Base-by-base conservation (phyloP, 116 monocot species). In the Papilionanthe hybrid region DNA sequence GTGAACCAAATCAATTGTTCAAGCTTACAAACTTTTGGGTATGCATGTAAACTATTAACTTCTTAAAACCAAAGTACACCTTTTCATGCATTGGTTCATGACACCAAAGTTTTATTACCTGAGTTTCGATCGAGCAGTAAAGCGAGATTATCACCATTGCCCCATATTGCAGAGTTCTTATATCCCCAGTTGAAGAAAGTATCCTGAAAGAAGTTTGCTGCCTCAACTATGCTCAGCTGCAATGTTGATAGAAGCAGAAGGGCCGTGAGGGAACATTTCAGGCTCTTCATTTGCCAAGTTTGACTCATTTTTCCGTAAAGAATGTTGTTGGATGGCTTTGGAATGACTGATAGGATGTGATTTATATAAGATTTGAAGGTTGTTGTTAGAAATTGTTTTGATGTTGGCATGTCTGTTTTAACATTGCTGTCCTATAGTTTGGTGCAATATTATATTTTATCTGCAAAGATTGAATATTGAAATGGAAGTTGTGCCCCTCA, bases 181-280 rank as follows among this genome's bases (percentile, higher is more conserved):
- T 22, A 63, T 3, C 90, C 93, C 93, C 93, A 93, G 71, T 67
- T 80, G 75, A 75, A 80, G 42, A 27, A 32, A 9, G 81, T 85
- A 53, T 83, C 78, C 7, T 75, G 60, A 72, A 82, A 77, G 82
- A 90, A 93, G 44, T 85, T 84, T 13, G 86, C 90, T 13, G 86
- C 90, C 4, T 47, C 6, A 67, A 81, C 86, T 25, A 45, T 37
- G 50, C 29, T 55, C 78, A 55, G 74, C 20, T 83, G 67, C 19
- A 78, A 53, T 27, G 81, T 76, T 23, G 82, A 30, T 30, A 78
- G 25, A 20, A 77, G 68, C 30, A 82, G 41, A 15, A 84, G 55
- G 44, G 79, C 81, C 13, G 68, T 18, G 29, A 80, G 48, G 58
- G 77, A n/a, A 78, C 43, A 49, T n/a, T 12, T 42, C 2, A 74